Percentiles rank a stretch among this genome's conserved stretches.
These are phyloP conservation scores for Lentinula sp. DNA, from an alignment of 768 basidiomycete genomes.

Conservation along the genomic window DNA sequence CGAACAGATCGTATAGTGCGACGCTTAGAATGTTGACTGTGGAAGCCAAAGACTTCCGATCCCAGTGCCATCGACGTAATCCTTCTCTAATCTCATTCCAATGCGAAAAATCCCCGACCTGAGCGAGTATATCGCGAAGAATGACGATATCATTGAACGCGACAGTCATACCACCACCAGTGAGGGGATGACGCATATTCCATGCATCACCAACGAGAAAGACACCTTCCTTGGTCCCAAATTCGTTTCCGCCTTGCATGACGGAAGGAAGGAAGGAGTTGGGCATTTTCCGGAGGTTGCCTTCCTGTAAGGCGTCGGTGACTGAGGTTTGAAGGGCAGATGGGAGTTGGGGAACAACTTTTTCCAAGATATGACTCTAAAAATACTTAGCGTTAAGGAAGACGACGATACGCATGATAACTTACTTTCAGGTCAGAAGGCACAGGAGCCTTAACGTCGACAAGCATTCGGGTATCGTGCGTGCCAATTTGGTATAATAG, in stretches of 20 bases:
- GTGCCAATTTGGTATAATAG: slow-evolving; percentile 88
- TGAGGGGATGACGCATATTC: slow-evolving; percentile 99
- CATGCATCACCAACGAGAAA: slow-evolving; percentile 92
- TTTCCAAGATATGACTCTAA: slow-evolving; percentile 62
- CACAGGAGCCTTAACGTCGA: slow-evolving; percentile 82
- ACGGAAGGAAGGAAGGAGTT: slow-evolving; percentile 88
- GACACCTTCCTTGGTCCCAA: slow-evolving; percentile 20
- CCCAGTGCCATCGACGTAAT: slow-evolving; percentile 79
- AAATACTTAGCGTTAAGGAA: neutral
- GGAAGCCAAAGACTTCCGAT: slow-evolving; percentile 72
- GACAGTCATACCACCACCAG: slow-evolving; percentile 98
- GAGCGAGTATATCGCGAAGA: slow-evolving; percentile 53
- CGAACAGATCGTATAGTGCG: slow-evolving; percentile 91
- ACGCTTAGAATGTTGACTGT: slow-evolving; percentile 92
- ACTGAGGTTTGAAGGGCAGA: slow-evolving; percentile 60
- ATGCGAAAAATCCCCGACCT: slow-evolving; percentile 31
- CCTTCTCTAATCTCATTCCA: slow-evolving; percentile 45
- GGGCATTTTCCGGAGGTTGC: slow-evolving; percentile 88
- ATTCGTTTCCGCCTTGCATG: slow-evolving; percentile 36
- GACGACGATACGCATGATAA: neutral
- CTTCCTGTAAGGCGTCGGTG: slow-evolving; percentile 61
- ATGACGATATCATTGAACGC: slow-evolving; percentile 83
- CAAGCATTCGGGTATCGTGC: slow-evolving; percentile 88
- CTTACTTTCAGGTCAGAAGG: slow-evolving; percentile 76
- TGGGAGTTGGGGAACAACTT: slow-evolving; percentile 82